These are phyloP conservation scores for Saraca asoca DNA, from an alignment of 331 rosid genomes.

Conservation along the genomic window DNA sequence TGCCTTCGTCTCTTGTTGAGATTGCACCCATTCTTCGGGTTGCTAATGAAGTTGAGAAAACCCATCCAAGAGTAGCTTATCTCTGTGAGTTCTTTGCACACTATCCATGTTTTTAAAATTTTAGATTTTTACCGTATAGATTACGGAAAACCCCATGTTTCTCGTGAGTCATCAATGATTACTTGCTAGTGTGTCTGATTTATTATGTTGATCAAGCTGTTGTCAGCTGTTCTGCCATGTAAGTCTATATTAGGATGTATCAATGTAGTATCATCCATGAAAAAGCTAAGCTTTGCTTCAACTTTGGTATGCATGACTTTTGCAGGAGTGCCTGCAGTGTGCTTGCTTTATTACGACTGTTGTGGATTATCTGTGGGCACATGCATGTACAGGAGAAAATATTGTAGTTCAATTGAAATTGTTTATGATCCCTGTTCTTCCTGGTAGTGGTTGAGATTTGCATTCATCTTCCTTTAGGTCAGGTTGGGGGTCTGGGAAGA, in stretches of 20 bases:
- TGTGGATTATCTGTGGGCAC: neutral
- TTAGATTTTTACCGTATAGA: neutral
- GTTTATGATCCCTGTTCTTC: neutral
- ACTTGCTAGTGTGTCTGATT: neutral
- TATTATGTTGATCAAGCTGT: neutral
- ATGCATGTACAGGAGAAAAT: neutral
- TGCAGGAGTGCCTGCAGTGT: too few species aligned
- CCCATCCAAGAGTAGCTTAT: slow-evolving; percentile 96
- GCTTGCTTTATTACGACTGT: neutral
- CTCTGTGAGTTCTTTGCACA: slow-evolving; percentile 60
- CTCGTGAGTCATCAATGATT: too few species aligned
- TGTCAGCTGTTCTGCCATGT: neutral
- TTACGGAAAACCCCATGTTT: neutral
- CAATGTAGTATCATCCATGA: too few species aligned
- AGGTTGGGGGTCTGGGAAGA: too few species aligned
- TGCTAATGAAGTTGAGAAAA: slow-evolving; percentile 89
- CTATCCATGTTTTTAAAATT: neutral
- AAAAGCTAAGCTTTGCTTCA: neutral
- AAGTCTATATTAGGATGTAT: neutral
- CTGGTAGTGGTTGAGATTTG: neutral
- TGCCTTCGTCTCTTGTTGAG: slow-evolving; percentile 86
- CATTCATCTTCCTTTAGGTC: neutral
- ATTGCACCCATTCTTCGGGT: slow-evolving; percentile 96
- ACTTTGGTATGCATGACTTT: neutral
- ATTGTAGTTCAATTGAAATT: neutral